These are phyloP conservation scores for Dothideomycetes sp. DNA, from an alignment of 2,329 filamentous ascomycete species.

Conservation along the genomic window DNA sequence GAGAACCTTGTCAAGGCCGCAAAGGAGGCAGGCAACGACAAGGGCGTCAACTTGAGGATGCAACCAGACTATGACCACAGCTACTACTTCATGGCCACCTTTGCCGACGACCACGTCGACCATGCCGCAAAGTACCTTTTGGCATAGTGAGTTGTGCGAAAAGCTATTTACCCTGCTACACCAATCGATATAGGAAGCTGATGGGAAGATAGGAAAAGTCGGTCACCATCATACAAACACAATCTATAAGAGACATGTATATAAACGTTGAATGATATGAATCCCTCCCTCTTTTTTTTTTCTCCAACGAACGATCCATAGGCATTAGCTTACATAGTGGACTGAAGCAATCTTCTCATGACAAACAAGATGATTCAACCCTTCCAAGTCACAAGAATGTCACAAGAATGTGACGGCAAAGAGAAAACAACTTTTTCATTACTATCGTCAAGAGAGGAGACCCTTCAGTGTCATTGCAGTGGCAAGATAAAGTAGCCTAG, in stretches of 20 bases:
- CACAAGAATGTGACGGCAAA: no score
- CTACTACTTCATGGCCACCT: slow-evolving; percentile 91
- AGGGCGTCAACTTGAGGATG: slow-evolving; percentile 69
- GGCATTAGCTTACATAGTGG: no score
- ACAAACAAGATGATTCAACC: no score
- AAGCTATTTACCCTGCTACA: slow-evolving; percentile 17
- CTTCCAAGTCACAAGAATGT: no score
- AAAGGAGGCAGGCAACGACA: slow-evolving; percentile 60
- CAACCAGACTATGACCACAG: slow-evolving; percentile 93
- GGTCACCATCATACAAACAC: neutral
- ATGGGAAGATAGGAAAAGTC: neutral
- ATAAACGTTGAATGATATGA: neutral
- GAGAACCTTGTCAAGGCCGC: slow-evolving; percentile 83
- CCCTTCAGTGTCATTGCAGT: no score
- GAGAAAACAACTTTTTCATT: no score
- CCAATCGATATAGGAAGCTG: neutral
- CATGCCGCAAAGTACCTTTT: slow-evolving; percentile 81
- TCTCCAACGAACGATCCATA: no score
- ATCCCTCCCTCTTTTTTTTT: no score
- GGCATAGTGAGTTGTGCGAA: slow-evolving; percentile 33
- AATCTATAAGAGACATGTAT: slow-evolving; percentile 1
- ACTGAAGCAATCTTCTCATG: no score
- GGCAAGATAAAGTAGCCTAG: no score
- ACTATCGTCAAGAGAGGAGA: no score
- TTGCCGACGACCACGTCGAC: slow-evolving; percentile 81